phyloP scores from a whole-genome alignment of 2,329 filamentous ascomycete species.

The Fusarium paranaense region DNA sequence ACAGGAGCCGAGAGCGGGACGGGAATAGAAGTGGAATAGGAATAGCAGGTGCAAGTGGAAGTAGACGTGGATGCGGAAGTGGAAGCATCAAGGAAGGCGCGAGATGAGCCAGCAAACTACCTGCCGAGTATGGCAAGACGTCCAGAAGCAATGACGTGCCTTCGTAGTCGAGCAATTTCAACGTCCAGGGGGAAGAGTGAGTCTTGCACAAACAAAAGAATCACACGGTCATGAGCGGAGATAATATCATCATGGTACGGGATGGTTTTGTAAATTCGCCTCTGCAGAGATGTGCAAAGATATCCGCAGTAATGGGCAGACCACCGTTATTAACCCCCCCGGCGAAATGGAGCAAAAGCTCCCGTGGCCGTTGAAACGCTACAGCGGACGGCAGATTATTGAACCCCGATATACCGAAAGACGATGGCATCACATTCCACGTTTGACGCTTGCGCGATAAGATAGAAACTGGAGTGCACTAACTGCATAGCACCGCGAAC shows the following conservation, averaged over 20 bases:
- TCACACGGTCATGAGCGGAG: not conserved
- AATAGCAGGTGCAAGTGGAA: not conserved
- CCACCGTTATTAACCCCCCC: not conserved
- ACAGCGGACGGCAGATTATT: not conserved
- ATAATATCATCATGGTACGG: not conserved
- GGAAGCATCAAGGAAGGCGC: not conserved
- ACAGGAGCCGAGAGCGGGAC: not conserved
- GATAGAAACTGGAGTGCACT: not conserved
- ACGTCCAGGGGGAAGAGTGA: not conserved
- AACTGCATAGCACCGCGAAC: not conserved
- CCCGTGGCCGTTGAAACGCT: not conserved
- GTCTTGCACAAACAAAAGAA: not conserved
- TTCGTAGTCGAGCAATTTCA: not conserved
- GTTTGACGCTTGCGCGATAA: not conserved
- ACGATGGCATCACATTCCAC: not conserved
- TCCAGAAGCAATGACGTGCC: not conserved
- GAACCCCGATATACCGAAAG: not conserved
- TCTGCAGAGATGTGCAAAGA: not conserved
- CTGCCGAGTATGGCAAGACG: not conserved
- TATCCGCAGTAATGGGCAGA: not conserved
- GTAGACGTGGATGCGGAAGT: not conserved
- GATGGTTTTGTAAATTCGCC: not conserved
- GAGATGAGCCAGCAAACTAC: not conserved
- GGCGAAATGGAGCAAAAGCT: not conserved
- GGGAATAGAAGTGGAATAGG: not conserved